Conservation (phyloP, 1,284 basidiomycete genomes). For the Puccinia triticina region DNA sequence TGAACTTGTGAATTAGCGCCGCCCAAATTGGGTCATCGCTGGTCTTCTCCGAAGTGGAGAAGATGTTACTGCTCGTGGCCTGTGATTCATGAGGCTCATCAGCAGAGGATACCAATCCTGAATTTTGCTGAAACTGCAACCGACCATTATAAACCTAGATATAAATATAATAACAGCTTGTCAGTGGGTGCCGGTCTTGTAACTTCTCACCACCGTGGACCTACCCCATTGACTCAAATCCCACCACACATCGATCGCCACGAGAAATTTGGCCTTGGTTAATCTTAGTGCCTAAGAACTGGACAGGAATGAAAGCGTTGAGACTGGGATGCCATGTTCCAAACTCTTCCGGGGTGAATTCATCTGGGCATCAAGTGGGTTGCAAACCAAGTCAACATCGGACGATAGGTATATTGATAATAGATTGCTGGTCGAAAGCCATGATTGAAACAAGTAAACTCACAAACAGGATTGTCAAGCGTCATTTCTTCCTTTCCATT, state of each 20-base stretch:
- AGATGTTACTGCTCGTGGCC: conserved; percentile 49
- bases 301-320: conserved; percentile 49
- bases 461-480: conserved; percentile 51
- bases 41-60: conserved; percentile 37
- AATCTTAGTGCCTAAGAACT: conserved; percentile 46
- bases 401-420: background rate
- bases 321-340: conserved; percentile 50
- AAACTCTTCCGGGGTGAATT: conserved; percentile 51
- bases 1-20: conserved; percentile 42
- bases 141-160: conserved; percentile 44
- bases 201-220: background rate
- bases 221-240: conserved; percentile 51
- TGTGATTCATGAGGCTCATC: conserved; percentile 9
- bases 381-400: background rate
- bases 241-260: conserved; percentile 47
- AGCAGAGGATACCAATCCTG: background rate
- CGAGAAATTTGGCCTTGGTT: conserved; percentile 28
- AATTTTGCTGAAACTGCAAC: background rate
- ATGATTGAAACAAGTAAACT: conserved; percentile 1
- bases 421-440: background rate
- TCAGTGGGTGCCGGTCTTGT: background rate
- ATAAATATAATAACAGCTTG: background rate
- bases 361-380: conserved; percentile 26
- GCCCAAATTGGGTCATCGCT: conserved; percentile 33
- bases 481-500: conserved; percentile 47